A percentile compares a stretch with the other conserved stretches of the same genome.
Evolutionary conservation across 2,329 filamentous ascomycete genomes (phyloP).

Genomic region (Delphinella strobiligena): DNA sequence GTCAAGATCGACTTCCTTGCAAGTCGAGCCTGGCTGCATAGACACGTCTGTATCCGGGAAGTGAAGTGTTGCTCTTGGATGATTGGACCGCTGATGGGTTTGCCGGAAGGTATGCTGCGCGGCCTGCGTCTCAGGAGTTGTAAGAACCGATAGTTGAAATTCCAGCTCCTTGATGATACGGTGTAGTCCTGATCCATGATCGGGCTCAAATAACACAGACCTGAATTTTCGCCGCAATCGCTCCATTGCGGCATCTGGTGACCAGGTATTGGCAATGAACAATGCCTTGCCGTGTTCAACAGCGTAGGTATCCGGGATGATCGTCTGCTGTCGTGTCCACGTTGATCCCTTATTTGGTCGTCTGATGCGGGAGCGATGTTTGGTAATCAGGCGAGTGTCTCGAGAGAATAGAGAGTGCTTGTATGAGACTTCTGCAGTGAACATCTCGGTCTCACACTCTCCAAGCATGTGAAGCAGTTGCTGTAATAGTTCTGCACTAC

Average conservation of each 20-base stretch:
- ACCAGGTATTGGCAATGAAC: constrained; percentile 6
- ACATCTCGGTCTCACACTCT: neutral
- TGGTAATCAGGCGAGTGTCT: too few relatives aligned
- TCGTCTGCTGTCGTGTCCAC: neutral
- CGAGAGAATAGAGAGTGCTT: neutral
- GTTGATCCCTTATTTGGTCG: too few relatives aligned
- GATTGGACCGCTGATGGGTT: too few relatives aligned
- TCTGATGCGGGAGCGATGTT: too few relatives aligned
- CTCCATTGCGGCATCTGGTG: constrained; percentile 4
- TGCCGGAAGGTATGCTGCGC: too few relatives aligned
- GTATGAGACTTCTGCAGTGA: neutral
- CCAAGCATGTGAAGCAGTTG: neutral
- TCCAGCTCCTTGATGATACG: constrained; percentile 3
- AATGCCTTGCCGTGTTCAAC: constrained; percentile 4
- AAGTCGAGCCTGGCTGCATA: too few relatives aligned
- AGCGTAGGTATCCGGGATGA: neutral
- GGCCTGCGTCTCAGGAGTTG: too few relatives aligned
- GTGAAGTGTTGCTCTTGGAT: neutral
- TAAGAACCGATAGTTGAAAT: neutral
- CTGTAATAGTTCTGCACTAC: neutral
- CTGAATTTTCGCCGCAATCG: constrained; percentile 6
- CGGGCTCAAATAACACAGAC: constrained; percentile 2
- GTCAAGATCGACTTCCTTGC: too few relatives aligned
- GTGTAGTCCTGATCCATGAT: constrained; percentile 1
- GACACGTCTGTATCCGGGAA: neutral